phyloP scores from a whole-genome alignment of 169 alveolate species.

The Plasmodium berghei region DNA sequence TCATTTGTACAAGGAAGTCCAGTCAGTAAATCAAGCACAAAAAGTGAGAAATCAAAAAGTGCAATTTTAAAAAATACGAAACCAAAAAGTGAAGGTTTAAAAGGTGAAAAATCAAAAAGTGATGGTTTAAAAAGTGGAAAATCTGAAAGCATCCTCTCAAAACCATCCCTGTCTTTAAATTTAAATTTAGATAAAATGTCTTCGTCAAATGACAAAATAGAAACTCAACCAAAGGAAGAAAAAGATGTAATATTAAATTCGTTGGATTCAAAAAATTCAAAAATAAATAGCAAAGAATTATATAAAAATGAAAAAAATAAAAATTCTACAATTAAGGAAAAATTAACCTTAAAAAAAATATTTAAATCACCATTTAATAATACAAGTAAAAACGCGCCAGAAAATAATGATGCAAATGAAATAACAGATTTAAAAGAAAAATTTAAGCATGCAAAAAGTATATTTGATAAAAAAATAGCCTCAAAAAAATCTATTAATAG shows the following conservation, averaged over 20 bases:
- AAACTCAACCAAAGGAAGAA: background rate
- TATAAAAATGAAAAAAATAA: background rate
- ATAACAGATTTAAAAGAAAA: background rate
- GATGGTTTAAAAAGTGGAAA: conserved; percentile 5
- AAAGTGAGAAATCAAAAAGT: background rate
- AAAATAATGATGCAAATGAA: background rate
- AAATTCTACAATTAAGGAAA: background rate
- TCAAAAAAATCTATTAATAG: conserved; percentile 13
- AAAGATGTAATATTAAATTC: background rate
- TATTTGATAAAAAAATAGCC: conserved; percentile 9
- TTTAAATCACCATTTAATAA: no score
- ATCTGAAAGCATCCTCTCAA: background rate
- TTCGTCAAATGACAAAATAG: background rate
- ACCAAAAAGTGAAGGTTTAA: background rate
- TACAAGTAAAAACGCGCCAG: no score
- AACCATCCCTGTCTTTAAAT: background rate
- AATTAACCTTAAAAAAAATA: background rate
- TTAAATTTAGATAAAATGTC: background rate
- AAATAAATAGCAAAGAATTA: background rate
- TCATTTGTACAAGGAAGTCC: no score
- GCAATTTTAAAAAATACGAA: background rate
- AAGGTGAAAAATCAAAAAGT: conserved; percentile 2
- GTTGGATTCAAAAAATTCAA: background rate
- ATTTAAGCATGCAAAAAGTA: background rate
- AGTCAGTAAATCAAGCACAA: background rate